A percentile compares a stretch with the other conserved stretches of the same genome.
Evolutionary conservation across 2,329 filamentous ascomycete species (phyloP).

Genomic region (Fusarium protoensiforme): DNA sequence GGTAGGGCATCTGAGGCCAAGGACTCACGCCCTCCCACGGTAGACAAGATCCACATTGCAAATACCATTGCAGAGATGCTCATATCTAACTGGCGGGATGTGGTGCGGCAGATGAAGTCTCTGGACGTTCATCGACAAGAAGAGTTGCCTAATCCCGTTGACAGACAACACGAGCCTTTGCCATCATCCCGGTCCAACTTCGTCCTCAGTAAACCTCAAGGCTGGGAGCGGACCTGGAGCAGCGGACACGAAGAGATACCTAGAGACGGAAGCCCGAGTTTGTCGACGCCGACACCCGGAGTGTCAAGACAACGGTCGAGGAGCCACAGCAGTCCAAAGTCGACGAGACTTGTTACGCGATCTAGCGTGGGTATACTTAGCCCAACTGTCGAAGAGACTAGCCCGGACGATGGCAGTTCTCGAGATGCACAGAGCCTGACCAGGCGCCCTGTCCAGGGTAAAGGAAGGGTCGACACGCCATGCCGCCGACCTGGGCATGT

Average conservation of each 20-base stretch:
- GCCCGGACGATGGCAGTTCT: conserved; percentile 19
- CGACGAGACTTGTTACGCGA: conserved; percentile 35
- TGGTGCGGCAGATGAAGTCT: conserved; percentile 69
- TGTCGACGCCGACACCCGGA: conserved; percentile 48
- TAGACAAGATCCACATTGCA: conserved; percentile 69
- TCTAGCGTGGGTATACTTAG: conserved; percentile 43
- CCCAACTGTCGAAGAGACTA: conserved; percentile 48
- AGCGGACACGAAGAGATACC: conserved; percentile 25
- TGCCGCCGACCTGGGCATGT: background rate
- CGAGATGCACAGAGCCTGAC: background rate
- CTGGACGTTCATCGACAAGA: conserved; percentile 49
- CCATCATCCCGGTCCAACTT: conserved; percentile 58
- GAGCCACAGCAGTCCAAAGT: conserved; percentile 32
- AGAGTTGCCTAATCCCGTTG: conserved; percentile 27
- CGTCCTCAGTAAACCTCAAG: conserved; percentile 50
- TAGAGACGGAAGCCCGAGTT: conserved; percentile 48
- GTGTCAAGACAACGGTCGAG: conserved; percentile 37
- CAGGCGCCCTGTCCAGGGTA: background rate
- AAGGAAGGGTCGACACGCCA: background rate
- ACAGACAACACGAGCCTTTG: conserved; percentile 34
- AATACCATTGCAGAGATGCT: conserved; percentile 73
- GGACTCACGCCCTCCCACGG: conserved; percentile 39
- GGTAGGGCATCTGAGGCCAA: conserved; percentile 22
- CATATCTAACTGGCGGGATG: conserved; percentile 72
- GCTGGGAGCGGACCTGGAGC: conserved; percentile 44